phyloP scores from a whole-genome alignment of 1,139 yeast species.

The Saccharomyces hybrid region DNA sequence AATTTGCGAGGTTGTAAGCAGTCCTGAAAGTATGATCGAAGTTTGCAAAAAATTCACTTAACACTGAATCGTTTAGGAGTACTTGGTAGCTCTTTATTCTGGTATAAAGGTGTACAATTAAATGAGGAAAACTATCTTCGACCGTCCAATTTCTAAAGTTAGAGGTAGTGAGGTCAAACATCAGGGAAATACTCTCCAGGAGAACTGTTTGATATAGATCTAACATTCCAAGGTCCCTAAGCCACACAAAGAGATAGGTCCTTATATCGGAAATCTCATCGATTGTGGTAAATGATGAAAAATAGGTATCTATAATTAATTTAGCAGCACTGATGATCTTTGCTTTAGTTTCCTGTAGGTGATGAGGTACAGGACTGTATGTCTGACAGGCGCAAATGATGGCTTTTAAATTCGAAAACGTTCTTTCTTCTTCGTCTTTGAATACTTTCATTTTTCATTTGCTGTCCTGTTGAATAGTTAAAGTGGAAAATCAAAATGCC shows the following conservation, averaged over 20 bases:
- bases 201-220: not conserved
- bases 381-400: not conserved
- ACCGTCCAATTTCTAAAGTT: not conserved
- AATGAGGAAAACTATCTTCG: not conserved
- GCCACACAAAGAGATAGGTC: not conserved
- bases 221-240: not conserved
- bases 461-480: not conserved
- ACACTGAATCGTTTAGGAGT: not conserved
- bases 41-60: not conserved
- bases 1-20: not conserved
- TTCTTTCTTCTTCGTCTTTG: not conserved
- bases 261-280: not conserved
- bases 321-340: not conserved
- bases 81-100: not conserved
- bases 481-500: too few relatives aligned
- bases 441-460: not conserved
- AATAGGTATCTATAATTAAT: not conserved
- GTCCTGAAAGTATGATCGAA: not conserved
- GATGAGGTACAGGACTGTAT: not conserved
- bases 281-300: not conserved
- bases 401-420: not conserved
- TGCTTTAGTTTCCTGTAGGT: not conserved
- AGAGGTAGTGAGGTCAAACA: not conserved
- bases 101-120: not conserved
- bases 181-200: not conserved